A percentile compares a stretch with the other conserved stretches of the same genome.
Evolutionary conservation across 441 rosid genomes (phyloP).

Genomic region (Jatropha multifida): DNA sequence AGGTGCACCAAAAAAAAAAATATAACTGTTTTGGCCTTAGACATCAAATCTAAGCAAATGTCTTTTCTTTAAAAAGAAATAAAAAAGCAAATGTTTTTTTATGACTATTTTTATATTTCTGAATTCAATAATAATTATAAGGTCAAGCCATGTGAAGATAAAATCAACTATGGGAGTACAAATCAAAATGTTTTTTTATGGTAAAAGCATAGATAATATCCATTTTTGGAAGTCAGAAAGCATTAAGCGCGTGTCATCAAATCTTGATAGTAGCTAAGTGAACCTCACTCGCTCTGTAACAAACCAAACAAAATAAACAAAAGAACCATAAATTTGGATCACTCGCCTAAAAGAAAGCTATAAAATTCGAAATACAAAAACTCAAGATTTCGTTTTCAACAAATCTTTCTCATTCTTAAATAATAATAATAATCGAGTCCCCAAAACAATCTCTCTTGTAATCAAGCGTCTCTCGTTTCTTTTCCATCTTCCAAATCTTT

Average conservation of each 20-base stretch:
- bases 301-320: neutral
- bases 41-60: neutral
- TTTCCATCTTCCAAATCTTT: slow-evolving; percentile 1
- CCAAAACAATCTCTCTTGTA: neutral
- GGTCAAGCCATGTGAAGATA: no score
- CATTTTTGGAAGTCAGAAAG: no score
- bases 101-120: no score
- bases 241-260: neutral
- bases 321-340: neutral
- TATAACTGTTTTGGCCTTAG: neutral
- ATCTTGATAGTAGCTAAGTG: neutral
- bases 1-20: neutral
- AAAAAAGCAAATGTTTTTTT: no score
- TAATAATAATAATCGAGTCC: no score
- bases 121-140: no score
- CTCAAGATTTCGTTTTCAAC: neutral
- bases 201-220: no score
- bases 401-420: neutral
- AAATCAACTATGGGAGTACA: no score
- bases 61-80: neutral
- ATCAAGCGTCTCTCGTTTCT: slow-evolving; percentile 5
- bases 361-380: neutral
- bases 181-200: no score
- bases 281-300: neutral
- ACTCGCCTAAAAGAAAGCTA: neutral